Conservation (phyloP, 192 early-diverging fungal genomes). For the Backusella luteola region DNA sequence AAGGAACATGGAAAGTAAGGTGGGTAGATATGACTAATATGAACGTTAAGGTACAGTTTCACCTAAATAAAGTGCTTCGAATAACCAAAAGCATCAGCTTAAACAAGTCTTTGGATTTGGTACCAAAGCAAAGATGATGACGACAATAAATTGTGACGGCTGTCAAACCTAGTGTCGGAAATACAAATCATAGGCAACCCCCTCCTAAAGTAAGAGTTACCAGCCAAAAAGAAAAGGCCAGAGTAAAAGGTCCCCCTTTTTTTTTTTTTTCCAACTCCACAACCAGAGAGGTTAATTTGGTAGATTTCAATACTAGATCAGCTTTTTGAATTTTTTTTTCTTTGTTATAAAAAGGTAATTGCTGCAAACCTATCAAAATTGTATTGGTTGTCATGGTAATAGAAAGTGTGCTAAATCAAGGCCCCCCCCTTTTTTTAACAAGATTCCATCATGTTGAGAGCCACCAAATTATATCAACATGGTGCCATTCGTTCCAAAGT, state of each 20-base stretch:
- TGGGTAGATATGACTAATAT: too few species aligned
- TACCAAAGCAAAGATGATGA: too few species aligned
- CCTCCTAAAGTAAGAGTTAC: neutral
- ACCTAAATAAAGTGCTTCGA: too few species aligned
- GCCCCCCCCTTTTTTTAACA: neutral
- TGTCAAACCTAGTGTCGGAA: neutral
- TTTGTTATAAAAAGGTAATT: slow-evolving; percentile 12
- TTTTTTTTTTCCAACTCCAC: slow-evolving; percentile 3
- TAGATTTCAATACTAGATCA: slow-evolving; percentile 4
- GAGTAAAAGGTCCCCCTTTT: neutral
- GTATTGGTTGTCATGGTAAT: neutral
- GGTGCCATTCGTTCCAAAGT: slow-evolving; percentile 16
- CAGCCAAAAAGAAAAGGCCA: neutral
- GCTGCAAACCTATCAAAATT: neutral
- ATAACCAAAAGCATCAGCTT: too few species aligned
- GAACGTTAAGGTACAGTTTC: too few species aligned
- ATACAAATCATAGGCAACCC: neutral
- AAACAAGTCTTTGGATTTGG: too few species aligned
- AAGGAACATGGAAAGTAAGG: too few species aligned
- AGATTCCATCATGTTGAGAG: slow-evolving; percentile 26
- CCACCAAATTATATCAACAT: slow-evolving; percentile 13
- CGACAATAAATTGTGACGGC: neutral
- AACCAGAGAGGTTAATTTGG: slow-evolving; percentile 6
- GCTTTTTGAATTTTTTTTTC: slow-evolving; percentile 11
- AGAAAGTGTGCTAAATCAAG: neutral